Evolutionary conservation across 306 rosid species (phyloP), one percentile per base, ranked within the genome.

Genomic region (Gynostemma pentaphyllum): DNA sequence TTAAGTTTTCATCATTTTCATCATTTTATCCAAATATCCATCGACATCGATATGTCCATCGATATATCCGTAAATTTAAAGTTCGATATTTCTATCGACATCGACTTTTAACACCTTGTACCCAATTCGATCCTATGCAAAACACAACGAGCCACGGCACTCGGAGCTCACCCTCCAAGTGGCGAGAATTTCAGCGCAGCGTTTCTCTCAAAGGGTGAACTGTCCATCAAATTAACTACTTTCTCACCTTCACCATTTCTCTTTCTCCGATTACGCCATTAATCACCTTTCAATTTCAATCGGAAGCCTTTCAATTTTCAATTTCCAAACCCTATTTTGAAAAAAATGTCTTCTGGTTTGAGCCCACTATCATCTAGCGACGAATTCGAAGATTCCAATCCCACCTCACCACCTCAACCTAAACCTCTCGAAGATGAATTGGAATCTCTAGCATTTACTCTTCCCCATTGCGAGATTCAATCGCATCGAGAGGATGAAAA

Each of bases 361-460:
- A 48, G 69, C 47, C 56, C 81, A 37, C 52, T 74, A 7, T 23
- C 64, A 57, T 72, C 85, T 65, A 75, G 74, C 60, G 80, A 77
- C 44, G 85, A 82, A 62, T 7, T 21, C 72, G 36, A 51, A 41
- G 80, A 68, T 72, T 34, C 45, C 28, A 67, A 29, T 21, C 57
- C 68, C 40, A 45, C 47, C 40, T 63, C 45, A 11, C 57, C 16
- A 16, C 72, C 63, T 40, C 40, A 27, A 12, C 66, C 70, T 23
- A 68, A 68, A 36, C 60, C 81, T 11, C 45, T 75, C 39, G 85
- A 75, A 19, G 79, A 74, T 61, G 76, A 68, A 11, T 41, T 87
- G 30, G 76, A 85, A 11, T 74, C 85, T 4, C 74, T 83, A 59
- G 73, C 86, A 23, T 53, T 71, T 72, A 56, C 79, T 54, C 82